A percentile compares a stretch with the other conserved stretches of the same genome.
Conservation (phyloP, 2,329 filamentous ascomycete species). For the Botrytis cinerea region DNA sequence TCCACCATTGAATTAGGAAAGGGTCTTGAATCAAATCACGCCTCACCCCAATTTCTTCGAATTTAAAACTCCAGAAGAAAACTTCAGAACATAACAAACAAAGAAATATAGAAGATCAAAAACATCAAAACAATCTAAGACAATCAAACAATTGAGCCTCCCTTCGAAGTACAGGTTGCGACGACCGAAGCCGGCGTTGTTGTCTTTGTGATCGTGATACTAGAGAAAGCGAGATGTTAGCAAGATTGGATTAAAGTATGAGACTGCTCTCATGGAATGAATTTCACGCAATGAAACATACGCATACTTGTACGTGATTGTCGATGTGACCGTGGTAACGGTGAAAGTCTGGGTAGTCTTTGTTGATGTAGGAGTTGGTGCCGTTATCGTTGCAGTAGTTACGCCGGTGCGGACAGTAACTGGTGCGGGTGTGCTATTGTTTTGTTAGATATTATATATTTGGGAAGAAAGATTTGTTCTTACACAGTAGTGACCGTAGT, state of each 20-base stretch:
- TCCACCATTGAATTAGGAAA: background rate
- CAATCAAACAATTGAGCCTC: conserved; percentile 10
- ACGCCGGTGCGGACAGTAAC: conserved; percentile 11
- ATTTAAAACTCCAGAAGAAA: background rate
- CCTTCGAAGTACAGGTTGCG: conserved; percentile 14
- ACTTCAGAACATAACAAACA: background rate
- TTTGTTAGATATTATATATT: background rate
- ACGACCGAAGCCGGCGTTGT: conserved; percentile 16
- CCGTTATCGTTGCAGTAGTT: conserved; percentile 17
- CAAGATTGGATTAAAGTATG: background rate
- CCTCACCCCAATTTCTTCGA: too few relatives aligned
- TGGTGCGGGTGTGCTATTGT: conserved; percentile 17
- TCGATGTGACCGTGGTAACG: background rate
- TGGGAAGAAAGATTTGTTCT: background rate
- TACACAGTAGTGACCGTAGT: conserved; percentile 16
- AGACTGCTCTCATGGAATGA: too few relatives aligned
- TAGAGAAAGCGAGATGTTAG: background rate
- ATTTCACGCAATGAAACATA: conserved; percentile 10
- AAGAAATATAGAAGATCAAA: background rate
- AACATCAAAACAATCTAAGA: too few relatives aligned
- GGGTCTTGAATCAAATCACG: background rate
- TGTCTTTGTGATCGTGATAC: conserved; percentile 20
- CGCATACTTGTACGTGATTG: conserved; percentile 17
- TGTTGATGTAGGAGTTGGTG: conserved; percentile 19
- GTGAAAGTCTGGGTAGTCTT: conserved; percentile 4